Base-by-base conservation (phyloP, 768 basidiomycete species). In the Phallus indusiatus region DNA sequence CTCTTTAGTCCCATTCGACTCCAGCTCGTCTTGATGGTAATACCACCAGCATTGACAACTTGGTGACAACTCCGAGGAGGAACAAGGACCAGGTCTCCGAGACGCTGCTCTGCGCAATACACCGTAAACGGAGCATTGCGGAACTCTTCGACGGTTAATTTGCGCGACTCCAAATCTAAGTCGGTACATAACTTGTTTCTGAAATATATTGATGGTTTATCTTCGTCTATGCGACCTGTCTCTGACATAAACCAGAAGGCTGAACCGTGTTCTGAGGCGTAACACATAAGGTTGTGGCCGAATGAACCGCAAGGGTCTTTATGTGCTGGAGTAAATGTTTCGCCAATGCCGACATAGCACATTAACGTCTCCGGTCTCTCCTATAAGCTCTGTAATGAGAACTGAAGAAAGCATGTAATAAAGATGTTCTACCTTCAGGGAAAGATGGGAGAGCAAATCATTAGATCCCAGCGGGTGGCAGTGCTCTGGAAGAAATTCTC, bases 211-310 rank as follows among this genome's bases (percentile, higher is more conserved):
- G 66, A 69, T 10, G 77, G 73, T 14, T 86, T 81, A 60, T 76
- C 79, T 14, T 35, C 35, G 16, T 59, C 14, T 11, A 53, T 16
- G 11, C 10, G 5, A 0, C 80, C 75, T 24, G 81, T 76, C 60
- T 77, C 73, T 1, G 90, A 90, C 86, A 93, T 89, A 70, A 92
- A 91, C 90, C 90, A 92, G 66, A 83, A 88, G 0, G 89, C 84
- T 1, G 84, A 85, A 0, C 85, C 88, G 46, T 71, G 76, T 21
- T 82, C 72, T 66, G 89, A 86, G 0, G 90, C 81, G 67, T 86
- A 86, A 65, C 85, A 85, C 90, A 93, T 92, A 20, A 93, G 72
- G 67, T 93, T 93, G 56, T 92, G 90, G 10, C 90, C 90, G 6
- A 86, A 85, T 3, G 88, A 90, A 1, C 81, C 88, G 64, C 90